Conservation (phyloP, 208 protist species). For the Wallacemonas collosoma region DNA sequence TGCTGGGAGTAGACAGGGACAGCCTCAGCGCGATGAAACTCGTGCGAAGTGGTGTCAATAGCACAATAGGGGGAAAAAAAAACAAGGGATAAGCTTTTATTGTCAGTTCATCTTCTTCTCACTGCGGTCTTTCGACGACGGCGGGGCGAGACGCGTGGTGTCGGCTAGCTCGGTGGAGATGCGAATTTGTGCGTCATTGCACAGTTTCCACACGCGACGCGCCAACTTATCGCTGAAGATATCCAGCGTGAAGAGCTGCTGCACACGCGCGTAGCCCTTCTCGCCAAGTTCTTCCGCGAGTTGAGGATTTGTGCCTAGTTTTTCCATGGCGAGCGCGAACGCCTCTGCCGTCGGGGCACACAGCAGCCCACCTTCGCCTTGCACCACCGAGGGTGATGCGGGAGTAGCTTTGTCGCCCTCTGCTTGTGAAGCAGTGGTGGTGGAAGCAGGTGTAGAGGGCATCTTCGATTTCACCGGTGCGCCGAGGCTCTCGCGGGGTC, state of each 20-base stretch:
- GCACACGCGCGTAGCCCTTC: slow-evolving; percentile 42
- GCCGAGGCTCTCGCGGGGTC: slow-evolving; percentile 92
- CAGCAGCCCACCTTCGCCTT: slow-evolving; percentile 51
- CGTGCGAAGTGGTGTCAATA: no score
- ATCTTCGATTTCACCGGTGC: not conserved
- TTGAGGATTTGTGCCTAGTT: slow-evolving; percentile 32
- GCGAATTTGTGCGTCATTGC: not conserved
- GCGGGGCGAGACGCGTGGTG: not conserved
- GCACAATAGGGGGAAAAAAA: slow-evolving; percentile 7
- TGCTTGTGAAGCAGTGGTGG: no score
- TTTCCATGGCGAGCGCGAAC: slow-evolving; percentile 63
- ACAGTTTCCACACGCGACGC: slow-evolving; percentile 26
- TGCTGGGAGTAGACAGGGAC: no score
- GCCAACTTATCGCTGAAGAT: slow-evolving; percentile 59
- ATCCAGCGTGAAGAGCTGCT: slow-evolving; percentile 48
- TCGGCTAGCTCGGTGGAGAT: not conserved
- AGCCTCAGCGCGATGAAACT: no score
- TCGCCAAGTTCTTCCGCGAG: slow-evolving; percentile 39
- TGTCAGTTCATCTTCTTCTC: slow-evolving; percentile 17
- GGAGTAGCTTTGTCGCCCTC: not conserved
- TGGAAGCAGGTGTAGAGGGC: no score
- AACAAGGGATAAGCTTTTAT: not conserved
- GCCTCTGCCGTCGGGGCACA: slow-evolving; percentile 56
- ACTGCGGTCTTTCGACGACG: not conserved
- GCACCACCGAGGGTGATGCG: slow-evolving; percentile 16